Evolutionary conservation across 2,329 filamentous ascomycete species (phyloP).

Genomic region (Penicillium palitans): DNA sequence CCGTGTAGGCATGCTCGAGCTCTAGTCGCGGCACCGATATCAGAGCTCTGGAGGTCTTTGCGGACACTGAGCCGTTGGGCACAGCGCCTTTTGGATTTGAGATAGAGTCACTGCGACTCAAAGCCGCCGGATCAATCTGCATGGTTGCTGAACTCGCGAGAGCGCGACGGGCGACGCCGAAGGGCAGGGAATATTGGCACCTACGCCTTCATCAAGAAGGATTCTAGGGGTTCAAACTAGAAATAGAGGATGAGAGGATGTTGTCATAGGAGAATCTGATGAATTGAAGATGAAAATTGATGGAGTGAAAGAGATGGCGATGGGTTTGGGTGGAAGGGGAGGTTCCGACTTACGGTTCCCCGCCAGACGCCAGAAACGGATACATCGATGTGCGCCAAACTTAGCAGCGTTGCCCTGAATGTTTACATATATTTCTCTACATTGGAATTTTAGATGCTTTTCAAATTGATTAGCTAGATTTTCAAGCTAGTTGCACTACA

Average conservation of each 20-base stretch:
- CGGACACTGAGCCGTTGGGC: slow-evolving; percentile 32
- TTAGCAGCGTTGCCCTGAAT: slow-evolving; percentile 32
- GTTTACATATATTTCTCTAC: not conserved
- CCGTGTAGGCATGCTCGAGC: slow-evolving; percentile 62
- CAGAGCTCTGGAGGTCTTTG: slow-evolving; percentile 53
- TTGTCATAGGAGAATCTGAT: slow-evolving; percentile 17
- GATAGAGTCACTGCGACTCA: slow-evolving; percentile 45
- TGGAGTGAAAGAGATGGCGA: slow-evolving; percentile 26
- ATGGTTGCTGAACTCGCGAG: slow-evolving; percentile 37
- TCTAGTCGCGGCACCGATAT: slow-evolving; percentile 62
- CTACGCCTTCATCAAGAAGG: slow-evolving; percentile 43
- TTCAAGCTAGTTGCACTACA: slow-evolving; percentile 56
- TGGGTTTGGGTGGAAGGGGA: slow-evolving; percentile 31
- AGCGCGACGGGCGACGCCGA: slow-evolving; percentile 44
- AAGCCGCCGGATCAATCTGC: slow-evolving; percentile 48
- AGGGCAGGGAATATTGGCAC: slow-evolving; percentile 32
- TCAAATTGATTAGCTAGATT: not conserved
- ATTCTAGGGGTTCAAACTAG: slow-evolving; percentile 18
- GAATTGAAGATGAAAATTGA: slow-evolving; percentile 28
- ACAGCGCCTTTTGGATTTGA: slow-evolving; percentile 37
- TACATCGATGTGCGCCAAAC: slow-evolving; percentile 13
- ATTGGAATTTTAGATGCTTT: not conserved
- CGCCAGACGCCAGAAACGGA: slow-evolving; percentile 32
- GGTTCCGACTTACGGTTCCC: slow-evolving; percentile 29
- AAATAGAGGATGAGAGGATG: slow-evolving; percentile 9